A percentile compares a stretch with the other conserved stretches of the same genome.
phyloP scores from a whole-genome alignment of 768 basidiomycete species.

The Saitozyma sp. region DNA sequence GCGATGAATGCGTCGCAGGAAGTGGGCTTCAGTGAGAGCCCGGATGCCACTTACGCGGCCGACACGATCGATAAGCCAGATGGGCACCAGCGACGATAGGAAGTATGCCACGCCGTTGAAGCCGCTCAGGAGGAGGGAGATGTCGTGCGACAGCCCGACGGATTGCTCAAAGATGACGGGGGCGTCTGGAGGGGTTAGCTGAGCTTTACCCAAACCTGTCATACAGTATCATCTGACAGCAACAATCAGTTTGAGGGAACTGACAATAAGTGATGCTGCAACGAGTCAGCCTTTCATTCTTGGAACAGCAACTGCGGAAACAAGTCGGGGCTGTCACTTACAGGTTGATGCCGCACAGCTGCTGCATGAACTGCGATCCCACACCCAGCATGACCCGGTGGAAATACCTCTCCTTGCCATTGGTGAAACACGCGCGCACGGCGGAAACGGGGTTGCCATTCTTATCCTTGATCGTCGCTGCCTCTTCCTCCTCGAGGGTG shows the following conservation, averaged over 20 bases:
- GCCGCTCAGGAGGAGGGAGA: neutral
- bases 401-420: neutral
- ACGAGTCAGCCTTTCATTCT: too few relatives aligned
- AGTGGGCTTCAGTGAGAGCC: too few relatives aligned
- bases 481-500: neutral
- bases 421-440: neutral
- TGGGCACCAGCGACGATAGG: neutral
- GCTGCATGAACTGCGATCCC: constrained; percentile 1
- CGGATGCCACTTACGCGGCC: neutral
- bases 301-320: too few relatives aligned
- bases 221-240: too few relatives aligned
- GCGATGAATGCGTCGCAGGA: too few relatives aligned
- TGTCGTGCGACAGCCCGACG: neutral
- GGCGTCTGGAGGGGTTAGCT: neutral
- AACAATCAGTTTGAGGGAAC: neutral
- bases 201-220: neutral
- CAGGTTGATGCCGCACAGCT: neutral
- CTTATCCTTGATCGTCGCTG: neutral
- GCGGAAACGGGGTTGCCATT: neutral
- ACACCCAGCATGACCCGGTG: neutral
- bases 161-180: neutral
- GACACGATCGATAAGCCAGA: neutral
- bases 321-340: too few relatives aligned
- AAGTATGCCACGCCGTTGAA: neutral
- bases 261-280: neutral